These are phyloP conservation scores for Dryas integrifolia DNA, from an alignment of 331 rosid species.

Conservation along the genomic window DNA sequence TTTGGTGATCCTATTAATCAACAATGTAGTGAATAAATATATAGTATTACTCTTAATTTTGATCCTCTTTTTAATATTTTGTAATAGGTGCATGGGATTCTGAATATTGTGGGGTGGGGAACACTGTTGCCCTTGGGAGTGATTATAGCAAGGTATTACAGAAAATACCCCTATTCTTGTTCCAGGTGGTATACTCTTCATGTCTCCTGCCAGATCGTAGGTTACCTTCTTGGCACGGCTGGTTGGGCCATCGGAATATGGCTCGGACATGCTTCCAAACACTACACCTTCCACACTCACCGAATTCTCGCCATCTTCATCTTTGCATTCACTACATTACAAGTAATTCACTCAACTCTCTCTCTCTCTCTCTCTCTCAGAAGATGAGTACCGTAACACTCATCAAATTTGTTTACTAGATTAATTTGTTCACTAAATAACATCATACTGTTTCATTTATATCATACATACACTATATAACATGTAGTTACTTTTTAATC, in stretches of 20 bases:
- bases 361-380: not conserved
- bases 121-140: conserved; percentile 63
- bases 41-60: not conserved
- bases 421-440: no score
- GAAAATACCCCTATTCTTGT: conserved; percentile 28
- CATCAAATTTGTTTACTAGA: no score
- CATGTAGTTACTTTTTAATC: no score
- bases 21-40: not conserved
- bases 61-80: not conserved
- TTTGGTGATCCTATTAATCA: no score
- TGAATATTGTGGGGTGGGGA: conserved; percentile 88
- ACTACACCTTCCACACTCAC: conserved; percentile 55
- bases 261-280: conserved; percentile 62
- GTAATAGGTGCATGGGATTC: conserved; percentile 67
- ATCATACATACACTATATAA: no score
- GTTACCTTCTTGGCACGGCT: conserved; percentile 49
- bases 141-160: conserved; percentile 58
- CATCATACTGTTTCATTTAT: no score
- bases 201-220: conserved; percentile 39
- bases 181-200: conserved; percentile 35
- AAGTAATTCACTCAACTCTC: conserved; percentile 35
- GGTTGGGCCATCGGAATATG: conserved; percentile 71
- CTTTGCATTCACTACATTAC: conserved; percentile 61
- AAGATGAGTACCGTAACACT: no score
- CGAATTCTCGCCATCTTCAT: conserved; percentile 51